A percentile compares a stretch with the other conserved stretches of the same genome.
These are phyloP conservation scores for Lycium barbarum DNA, from an alignment of 257 asterid genomes.

Conservation along the genomic window DNA sequence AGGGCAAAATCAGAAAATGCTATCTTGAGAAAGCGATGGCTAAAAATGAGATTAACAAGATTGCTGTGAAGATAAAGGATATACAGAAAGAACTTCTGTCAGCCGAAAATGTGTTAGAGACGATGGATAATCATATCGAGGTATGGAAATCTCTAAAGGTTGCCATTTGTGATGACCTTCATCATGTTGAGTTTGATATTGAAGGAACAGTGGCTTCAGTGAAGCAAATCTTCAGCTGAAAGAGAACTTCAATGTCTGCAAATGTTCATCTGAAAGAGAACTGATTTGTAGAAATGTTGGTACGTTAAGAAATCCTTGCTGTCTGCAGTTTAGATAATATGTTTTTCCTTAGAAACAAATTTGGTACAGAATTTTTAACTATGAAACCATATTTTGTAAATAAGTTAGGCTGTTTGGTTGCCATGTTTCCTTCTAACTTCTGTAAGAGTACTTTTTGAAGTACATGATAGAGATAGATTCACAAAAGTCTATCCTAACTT, in stretches of 20 bases:
- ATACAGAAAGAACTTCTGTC: slow-evolving; percentile 13
- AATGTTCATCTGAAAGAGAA: not conserved
- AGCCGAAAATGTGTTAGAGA: slow-evolving; percentile 1
- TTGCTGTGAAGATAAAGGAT: slow-evolving; percentile 6
- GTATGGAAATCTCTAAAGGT: not conserved
- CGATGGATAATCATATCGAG: slow-evolving; percentile 1
- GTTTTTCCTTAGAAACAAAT: not conserved
- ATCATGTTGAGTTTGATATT: not conserved
- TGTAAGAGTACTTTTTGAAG: no score
- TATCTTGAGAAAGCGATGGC: not conserved
- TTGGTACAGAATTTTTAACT: not conserved
- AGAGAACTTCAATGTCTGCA: not conserved
- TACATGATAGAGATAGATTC: no score
- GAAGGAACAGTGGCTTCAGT: slow-evolving; percentile 22
- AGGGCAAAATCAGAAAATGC: not conserved
- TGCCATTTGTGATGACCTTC: slow-evolving; percentile 9
- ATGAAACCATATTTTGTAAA: not conserved
- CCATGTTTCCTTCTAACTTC: no score
- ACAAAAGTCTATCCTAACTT: no score
- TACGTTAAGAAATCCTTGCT: not conserved
- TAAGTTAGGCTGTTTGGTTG: no score
- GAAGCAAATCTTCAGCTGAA: slow-evolving; percentile 19
- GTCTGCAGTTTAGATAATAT: not conserved
- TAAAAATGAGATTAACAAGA: not conserved
- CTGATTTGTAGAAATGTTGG: not conserved